Base-by-base conservation (phyloP, 768 basidiomycete genomes). In the Agrocybe chaxingu region DNA sequence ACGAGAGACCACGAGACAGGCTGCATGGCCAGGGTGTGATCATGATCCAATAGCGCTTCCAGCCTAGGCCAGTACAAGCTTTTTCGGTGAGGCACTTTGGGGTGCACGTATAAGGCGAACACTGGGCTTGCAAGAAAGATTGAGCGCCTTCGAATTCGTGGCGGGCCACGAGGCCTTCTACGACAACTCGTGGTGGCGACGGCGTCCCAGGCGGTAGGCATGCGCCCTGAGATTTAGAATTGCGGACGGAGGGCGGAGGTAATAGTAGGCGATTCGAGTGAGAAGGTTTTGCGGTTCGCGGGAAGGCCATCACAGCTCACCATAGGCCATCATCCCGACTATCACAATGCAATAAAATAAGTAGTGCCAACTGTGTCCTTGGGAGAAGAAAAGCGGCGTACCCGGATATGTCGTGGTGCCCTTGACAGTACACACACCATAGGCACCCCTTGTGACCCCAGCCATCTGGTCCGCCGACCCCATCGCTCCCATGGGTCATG, bases 361-460 rank as follows among this genome's bases (percentile, higher is more conserved):
- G 30, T 16, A 13, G 24, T 41, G 24, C 34, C 5, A 12, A 24
- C n/a, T 32, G 16, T 37, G 43, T 19, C 6, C 8, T 43, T 31
- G 49, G 40, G 32, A 37, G 40, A 45, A 34, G 39, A 32, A 42
- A 48, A 50, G 35, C 51, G 52, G 45, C 52, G 49, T 45, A 57
- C 50, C 47, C 24, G 24, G 24, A 24, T 24, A 24, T 24, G 24
- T 24, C 24, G 24, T 24, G 24, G 24, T 24, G 24, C 5, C 5
- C 24, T 24, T 24, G 24, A 24, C 24, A 24, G 42, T 50, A 24
- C 12, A 19, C 32, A 19, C 48, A 3, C 35, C 31, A 42, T 16
- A 34, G 34, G 18, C 16, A 42, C 36, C 31, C 54, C 57, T 47
- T 55, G 57, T 59, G 57, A 59, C 57, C 52, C 31, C 39, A 45